Base-by-base conservation (phyloP, 2,329 filamentous ascomycete species). In the Verticillium klebahnii region DNA sequence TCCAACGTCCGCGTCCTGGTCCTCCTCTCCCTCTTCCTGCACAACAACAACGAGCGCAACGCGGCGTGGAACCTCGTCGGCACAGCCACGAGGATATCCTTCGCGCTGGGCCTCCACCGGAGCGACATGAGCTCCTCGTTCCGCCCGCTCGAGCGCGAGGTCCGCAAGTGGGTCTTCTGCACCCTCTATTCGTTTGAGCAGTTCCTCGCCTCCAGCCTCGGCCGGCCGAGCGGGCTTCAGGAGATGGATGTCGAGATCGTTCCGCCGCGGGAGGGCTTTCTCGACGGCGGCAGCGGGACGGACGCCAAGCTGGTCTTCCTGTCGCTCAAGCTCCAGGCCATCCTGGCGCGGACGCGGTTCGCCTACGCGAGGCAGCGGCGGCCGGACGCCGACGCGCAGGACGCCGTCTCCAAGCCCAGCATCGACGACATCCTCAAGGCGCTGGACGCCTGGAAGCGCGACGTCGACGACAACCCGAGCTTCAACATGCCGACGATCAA, bases 41-140 rank as follows among this genome's bases (percentile, higher is more conserved):
- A 77, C 55, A 77, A 77, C 39, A 73, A 74, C 39, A 75, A 75
- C 60, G 75, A 77, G 57, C 66, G 75, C 7, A 77, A 77, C 34
- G 74, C 74, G 1, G 72, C 74, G 0, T 75, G 73, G 73, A 75
- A 75, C 19, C 67, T 74, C 0, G 68, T 70, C 0, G 73, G 73
- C 2, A 71, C 73, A 2, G 73, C 73, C 0, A 74, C 68, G 3
- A 65, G 73, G 0, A 69, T 74, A 19, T 67, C 70, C 1, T 74
- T 73, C 7, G 73, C 73, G 0, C 67, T 74, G 1, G 73, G 72
- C 0, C 67, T 74, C 7, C 73, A 74, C 40, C 64, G 72, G 25
- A 66, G 64, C 9, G 71, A 74, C 23, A 73, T 71, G 59, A 66
- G 67, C 37, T 64, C 67, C 0, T 69, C 69, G 0, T 75, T 75